Conservation (phyloP, 345 rosid genomes). For the Citrus trifoliata region DNA sequence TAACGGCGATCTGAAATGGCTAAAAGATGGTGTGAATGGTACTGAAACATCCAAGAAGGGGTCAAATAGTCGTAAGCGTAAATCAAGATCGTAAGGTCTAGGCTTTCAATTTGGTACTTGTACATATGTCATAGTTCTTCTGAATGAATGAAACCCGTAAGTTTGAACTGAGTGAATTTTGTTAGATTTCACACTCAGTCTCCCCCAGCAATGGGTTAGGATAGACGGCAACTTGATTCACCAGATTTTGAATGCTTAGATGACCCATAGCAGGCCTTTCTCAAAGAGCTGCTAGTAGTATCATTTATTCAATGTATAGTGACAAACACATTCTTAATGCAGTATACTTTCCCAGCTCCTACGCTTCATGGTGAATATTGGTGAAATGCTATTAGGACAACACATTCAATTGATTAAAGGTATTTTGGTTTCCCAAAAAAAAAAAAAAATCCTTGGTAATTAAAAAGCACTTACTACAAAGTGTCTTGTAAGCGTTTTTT, state of each 20-base stretch:
- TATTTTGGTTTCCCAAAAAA: background rate
- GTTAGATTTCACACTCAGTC: conserved; percentile 59
- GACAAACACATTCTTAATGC: background rate
- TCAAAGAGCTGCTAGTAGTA: conserved; percentile 1
- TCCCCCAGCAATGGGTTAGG: conserved; percentile 20
- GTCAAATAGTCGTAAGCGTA: conserved; percentile 52
- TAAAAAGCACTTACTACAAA: background rate
- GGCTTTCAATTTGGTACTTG: conserved; percentile 10
- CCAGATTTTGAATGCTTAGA: background rate
- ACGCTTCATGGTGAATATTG: background rate
- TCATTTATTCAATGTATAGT: background rate
- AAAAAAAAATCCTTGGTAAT: background rate
- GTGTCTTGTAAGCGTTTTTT: background rate
- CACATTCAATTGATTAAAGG: background rate
- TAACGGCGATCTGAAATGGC: conserved; percentile 50
- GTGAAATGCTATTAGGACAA: background rate
- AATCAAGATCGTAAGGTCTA: conserved; percentile 26
- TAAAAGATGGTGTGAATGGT: conserved; percentile 35
- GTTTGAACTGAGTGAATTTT: conserved; percentile 65
- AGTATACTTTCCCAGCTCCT: background rate
- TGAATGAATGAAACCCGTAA: conserved; percentile 13
- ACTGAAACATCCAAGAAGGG: conserved; percentile 43
- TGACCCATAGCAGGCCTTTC: background rate
- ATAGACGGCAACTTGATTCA: background rate
- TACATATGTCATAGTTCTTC: conserved; percentile 2